A percentile compares a stretch with the other conserved stretches of the same genome.
These are phyloP conservation scores for Cryptococcus deneoformans DNA, from an alignment of 1,284 basidiomycete species.

Conservation along the genomic window DNA sequence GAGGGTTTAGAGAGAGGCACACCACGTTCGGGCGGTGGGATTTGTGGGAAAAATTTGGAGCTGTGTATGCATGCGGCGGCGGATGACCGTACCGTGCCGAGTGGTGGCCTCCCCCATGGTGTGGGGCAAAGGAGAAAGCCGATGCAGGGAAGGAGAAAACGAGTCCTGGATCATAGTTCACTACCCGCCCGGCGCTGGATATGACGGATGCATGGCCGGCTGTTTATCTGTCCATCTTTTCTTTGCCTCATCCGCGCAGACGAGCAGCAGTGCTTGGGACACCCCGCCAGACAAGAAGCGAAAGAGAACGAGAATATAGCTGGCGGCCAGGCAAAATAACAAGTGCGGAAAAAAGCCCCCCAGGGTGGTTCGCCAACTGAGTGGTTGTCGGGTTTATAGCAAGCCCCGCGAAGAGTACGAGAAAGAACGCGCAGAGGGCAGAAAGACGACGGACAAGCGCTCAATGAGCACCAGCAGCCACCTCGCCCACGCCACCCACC, in stretches of 20 bases:
- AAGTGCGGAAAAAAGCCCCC: no score
- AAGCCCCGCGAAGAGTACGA: background rate
- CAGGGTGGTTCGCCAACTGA: background rate
- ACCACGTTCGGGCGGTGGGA: no score
- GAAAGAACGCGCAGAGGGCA: background rate
- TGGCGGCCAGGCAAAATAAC: background rate
- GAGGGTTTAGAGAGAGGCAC: no score
- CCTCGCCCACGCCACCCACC: constrained; percentile 3
- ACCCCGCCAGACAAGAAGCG: background rate
- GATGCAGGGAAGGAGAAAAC: no score
- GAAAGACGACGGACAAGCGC: background rate
- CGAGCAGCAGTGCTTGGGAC: background rate
- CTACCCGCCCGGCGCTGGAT: background rate
- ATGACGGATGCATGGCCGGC: background rate
- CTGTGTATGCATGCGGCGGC: no score
- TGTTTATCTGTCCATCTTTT: background rate
- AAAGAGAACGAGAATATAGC: background rate
- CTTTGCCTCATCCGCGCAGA: background rate
- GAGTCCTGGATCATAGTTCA: background rate
- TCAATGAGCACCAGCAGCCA: constrained; percentile 12
- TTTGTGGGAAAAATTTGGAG: no score
- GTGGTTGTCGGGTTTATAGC: background rate
- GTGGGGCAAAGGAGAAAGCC: no score
- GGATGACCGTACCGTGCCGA: no score
- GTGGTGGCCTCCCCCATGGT: no score